These are phyloP conservation scores for Epicoccum sorghinum DNA, from an alignment of 2,329 filamentous ascomycete genomes.

Conservation along the genomic window DNA sequence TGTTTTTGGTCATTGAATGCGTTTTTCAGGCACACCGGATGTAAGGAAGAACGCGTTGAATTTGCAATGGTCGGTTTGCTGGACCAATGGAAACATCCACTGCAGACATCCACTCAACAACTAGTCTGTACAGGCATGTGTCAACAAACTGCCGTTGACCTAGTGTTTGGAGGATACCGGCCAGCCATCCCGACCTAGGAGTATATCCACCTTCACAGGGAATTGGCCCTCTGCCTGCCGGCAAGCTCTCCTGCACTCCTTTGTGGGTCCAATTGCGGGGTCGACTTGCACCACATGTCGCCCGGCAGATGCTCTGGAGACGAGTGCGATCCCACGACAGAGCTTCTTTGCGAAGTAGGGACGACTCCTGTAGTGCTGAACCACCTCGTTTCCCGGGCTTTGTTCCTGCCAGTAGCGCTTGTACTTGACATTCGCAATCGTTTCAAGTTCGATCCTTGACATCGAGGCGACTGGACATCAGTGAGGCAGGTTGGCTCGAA, in stretches of 20 bases:
- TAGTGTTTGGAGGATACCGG: background rate
- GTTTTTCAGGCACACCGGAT: background rate
- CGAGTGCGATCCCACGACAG: background rate
- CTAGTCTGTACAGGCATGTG: background rate
- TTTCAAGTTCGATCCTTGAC: constrained; percentile 12
- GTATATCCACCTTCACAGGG: constrained; percentile 21
- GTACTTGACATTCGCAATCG: constrained; percentile 30
- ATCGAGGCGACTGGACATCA: background rate
- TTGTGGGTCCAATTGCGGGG: constrained; percentile 8
- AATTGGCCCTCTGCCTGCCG: constrained; percentile 22
- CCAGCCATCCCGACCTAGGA: background rate
- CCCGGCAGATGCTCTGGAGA: constrained; percentile 1
- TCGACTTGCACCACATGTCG: constrained; percentile 14
- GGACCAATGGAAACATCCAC: constrained; percentile 1
- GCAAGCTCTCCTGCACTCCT: constrained; percentile 1
- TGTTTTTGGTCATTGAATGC: background rate
- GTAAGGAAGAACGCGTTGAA: too few species aligned
- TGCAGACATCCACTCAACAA: constrained; percentile 3
- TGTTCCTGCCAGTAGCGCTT: background rate
- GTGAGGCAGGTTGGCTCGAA: constrained; percentile 26
- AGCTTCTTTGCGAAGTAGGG: background rate
- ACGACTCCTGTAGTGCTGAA: background rate
- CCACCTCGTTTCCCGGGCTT: background rate
- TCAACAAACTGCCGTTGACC: constrained; percentile 8
- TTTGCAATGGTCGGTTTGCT: background rate